Base-by-base conservation (phyloP, 192 early-diverging fungal species). In the Umbelopsis isabellina region DNA sequence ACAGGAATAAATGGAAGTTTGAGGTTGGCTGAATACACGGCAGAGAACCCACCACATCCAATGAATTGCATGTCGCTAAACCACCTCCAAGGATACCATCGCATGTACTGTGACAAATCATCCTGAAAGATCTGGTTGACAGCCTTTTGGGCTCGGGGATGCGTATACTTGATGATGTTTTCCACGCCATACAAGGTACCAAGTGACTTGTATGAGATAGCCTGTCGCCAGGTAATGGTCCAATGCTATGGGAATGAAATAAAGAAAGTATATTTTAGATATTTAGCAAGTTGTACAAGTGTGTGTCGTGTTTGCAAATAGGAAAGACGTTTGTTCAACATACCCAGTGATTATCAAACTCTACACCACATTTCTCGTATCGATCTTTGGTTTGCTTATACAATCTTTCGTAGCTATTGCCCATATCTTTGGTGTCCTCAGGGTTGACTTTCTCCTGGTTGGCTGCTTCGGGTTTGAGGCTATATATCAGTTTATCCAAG, bases 311-410 rank as follows among this genome's bases (percentile, higher is more conserved):
- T 11, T 15, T 27, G 23, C 18, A 75, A 50, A 65, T 49, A 23
- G 6, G 61, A 69, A 12, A 16, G 27, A 3, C 27, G 23, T 15
- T 15, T 30, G 27, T 30, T 30, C 27, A 30, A 66, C 50, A 55
- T 70, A 75, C 74, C 74, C 69, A 75, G 22, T 75, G 74, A 55
- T 65, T 50, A 66, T 75, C 74, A 55, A 75, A 75, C 8, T 37
- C 47, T 21, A 75, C 51, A 9, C 70, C 65, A 35, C 52, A 33
- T 30, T 49, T 30, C 21, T 52, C 48, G 27, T 71, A 75, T 13
- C 48, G 15, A 20, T 65, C 65, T 37, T 66, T n/a, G 18, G 74
- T 75, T 16, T 67, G 46, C 13, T 55, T 50, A 48, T 75, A 75
- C 18, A 75, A 50, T 35, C 55, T 2, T 61, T 61, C 55, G 18